Conservation (phyloP, 345 rosid species). For the Angophora floribunda region DNA sequence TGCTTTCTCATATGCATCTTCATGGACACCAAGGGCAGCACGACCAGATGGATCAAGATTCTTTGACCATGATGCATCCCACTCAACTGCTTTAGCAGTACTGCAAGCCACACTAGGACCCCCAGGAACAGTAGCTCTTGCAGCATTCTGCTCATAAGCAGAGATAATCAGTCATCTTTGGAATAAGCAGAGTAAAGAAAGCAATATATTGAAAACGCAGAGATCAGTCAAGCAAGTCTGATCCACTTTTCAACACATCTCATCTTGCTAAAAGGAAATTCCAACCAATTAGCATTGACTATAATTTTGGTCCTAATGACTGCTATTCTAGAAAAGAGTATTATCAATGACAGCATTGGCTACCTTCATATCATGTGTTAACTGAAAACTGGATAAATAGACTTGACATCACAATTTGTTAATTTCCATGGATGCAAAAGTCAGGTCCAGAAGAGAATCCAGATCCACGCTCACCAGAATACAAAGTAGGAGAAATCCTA, state of each 20-base stretch:
- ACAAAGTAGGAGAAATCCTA: not conserved
- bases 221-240: not conserved
- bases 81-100: slow-evolving; percentile 86
- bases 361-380: not conserved
- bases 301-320: not conserved
- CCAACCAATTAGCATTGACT: not conserved
- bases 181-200: not conserved
- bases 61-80: slow-evolving; percentile 87
- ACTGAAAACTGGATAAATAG: not conserved
- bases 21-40: slow-evolving; percentile 94
- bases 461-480: not conserved
- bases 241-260: not conserved
- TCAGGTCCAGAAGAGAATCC: not conserved
- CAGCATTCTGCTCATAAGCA: slow-evolving; percentile 52
- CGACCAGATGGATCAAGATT: slow-evolving; percentile 95
- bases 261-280: not conserved
- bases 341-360: not conserved
- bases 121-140: slow-evolving; percentile 81
- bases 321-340: not conserved
- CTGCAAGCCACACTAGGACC: slow-evolving; percentile 93
- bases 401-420: not conserved
- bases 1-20: slow-evolving; percentile 50
- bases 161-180: not conserved
- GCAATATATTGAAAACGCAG: not conserved
- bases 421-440: not conserved